phyloP scores from a whole-genome alignment of 2,329 filamentous ascomycete species.

The Arthrinium phaeospermum region DNA sequence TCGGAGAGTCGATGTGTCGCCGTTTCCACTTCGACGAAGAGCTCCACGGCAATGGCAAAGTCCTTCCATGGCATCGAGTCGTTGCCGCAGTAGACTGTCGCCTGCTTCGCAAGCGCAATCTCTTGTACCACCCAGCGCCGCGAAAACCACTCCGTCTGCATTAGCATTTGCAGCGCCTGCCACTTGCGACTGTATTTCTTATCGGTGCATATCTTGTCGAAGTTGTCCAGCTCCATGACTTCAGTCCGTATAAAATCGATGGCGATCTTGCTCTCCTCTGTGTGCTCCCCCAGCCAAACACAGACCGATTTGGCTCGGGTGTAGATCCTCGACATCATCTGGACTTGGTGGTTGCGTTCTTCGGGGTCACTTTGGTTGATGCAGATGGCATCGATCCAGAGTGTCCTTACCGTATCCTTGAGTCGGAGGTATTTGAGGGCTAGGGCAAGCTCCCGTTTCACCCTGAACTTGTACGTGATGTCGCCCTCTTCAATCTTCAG shows the following conservation, averaged over 20 bases:
- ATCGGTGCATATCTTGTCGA: neutral
- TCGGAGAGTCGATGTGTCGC: neutral
- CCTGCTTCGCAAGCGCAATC: neutral
- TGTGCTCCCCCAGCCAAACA: slow-evolving; percentile 7
- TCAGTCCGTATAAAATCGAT: neutral
- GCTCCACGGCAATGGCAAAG: slow-evolving; percentile 1
- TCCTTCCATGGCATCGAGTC: neutral
- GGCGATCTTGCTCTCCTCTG: neutral
- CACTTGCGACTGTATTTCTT: neutral
- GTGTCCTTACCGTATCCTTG: neutral
- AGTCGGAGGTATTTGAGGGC: neutral
- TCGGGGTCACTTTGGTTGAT: neutral
- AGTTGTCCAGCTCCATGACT: neutral
- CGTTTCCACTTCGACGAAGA: neutral
- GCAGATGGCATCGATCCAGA: slow-evolving; percentile 19
- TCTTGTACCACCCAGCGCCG: slow-evolving; percentile 2
- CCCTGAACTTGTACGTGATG: neutral
- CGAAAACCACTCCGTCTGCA: neutral
- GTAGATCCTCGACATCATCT: slow-evolving; percentile 12
- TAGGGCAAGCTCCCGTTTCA: neutral
- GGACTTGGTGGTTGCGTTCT: slow-evolving; percentile 16
- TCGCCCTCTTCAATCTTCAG: neutral
- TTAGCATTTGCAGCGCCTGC: slow-evolving; percentile 2
- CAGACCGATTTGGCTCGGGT: neutral
- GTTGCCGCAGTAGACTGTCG: neutral